Base-by-base conservation (phyloP, 139 green algal genomes). In the Picochlorum sp. region DNA sequence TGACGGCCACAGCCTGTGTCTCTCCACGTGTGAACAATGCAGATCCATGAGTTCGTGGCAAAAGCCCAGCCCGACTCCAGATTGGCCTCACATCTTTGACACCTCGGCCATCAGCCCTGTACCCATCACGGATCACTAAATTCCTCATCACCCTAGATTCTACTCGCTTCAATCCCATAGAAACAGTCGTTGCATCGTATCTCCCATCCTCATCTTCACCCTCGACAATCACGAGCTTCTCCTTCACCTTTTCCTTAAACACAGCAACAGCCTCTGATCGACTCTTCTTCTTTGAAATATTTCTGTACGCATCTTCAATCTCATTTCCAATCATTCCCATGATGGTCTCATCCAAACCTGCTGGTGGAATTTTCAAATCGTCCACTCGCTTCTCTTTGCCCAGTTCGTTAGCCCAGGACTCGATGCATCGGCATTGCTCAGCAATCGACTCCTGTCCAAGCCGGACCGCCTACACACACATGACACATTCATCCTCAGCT, bases 11-110 rank as follows among this genome's bases (percentile, higher is more conserved):
- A 6, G 82, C 80, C 80, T 98, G 92, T 21, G 92, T 98, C 74
- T 98, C 92, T 5, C 94, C 94, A 2, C 94, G 81, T 14, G 94
- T 99, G 73, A 99, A 99, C 6, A 99, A 84, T 8, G 85, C 79
- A 55, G 71, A 89, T 65, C 94, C 94, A 74, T 99, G 94, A 2
- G 84, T 89, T 62, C 92, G 67, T 8, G 91, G 91, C 57, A 97
- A 78, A 57, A 93, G 38, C 10, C 66, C 60, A 4, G 81, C 84
- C 14, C 85, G 71, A 28, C 61, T 75, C 57, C 62, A 74, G 63
- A 98, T 98, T 45, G 86, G 84, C 0, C 92, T 76, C 37, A 98
- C 83, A 49, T 95, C 84, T 0, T 21, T 50, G 1, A 82, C 41
- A 3, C 68, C 72, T 13, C 92, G 78, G 7, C 92, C 92, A 70